Evolutionary conservation across 306 rosid species (phyloP).

Genomic region (Cercis canadensis): DNA sequence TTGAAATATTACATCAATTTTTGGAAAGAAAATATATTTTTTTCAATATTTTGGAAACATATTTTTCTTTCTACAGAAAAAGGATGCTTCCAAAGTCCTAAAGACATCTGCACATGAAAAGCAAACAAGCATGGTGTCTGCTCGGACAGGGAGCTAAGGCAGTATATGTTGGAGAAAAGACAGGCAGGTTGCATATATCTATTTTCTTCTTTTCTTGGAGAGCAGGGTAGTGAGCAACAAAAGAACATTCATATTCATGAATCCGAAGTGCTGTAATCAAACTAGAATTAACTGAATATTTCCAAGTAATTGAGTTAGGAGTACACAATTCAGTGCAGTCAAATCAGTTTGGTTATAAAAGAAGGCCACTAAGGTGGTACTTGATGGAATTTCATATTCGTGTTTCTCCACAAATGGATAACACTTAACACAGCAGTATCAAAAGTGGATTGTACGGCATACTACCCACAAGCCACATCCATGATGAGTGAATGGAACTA

Average conservation of each 20-base stretch:
- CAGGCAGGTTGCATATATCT: constrained; percentile 14
- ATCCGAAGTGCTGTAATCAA: constrained; percentile 27
- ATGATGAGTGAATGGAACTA: too few relatives aligned
- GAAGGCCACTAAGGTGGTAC: too few relatives aligned
- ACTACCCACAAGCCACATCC: neutral
- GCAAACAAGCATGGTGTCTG: constrained; percentile 12
- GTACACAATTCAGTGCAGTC: too few relatives aligned
- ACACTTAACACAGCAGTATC: too few relatives aligned
- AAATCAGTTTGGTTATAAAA: too few relatives aligned
- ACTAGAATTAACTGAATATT: constrained; percentile 19
- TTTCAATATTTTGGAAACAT: constrained; percentile 26
- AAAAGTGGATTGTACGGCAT: constrained; percentile 9
- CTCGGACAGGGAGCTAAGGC: neutral
- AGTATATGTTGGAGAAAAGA: neutral
- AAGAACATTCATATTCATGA: constrained; percentile 11
- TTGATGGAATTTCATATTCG: too few relatives aligned
- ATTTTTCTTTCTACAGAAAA: constrained; percentile 12
- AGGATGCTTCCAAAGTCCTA: constrained; percentile 14
- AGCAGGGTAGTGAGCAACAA: constrained; percentile 9
- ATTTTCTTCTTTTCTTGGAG: constrained; percentile 23
- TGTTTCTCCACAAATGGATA: too few relatives aligned
- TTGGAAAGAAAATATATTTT: constrained; percentile 1
- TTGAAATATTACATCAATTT: neutral
- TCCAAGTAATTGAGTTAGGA: constrained; percentile 4
- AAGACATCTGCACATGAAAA: constrained; percentile 1